Evolutionary conservation across 139 green algal species (phyloP), one percentile per base, ranked within the genome.

Genomic region (Ettlia oleoabundans): DNA sequence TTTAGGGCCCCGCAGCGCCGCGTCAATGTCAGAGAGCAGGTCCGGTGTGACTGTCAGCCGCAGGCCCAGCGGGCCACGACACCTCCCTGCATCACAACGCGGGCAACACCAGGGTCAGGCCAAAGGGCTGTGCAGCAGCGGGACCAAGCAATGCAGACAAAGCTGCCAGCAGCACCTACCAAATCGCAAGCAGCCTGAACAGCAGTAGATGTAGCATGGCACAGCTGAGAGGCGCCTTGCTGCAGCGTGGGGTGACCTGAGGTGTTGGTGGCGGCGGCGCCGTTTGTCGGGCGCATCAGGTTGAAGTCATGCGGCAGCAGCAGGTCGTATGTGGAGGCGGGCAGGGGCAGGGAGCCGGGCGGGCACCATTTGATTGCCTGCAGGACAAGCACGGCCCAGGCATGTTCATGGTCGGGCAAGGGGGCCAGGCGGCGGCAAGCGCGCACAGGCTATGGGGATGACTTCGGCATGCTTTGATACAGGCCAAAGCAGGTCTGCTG

Each of bases 271-370:
- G 37, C 13, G 51, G 32, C 24, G 9, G 72, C 35, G 43, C 61
- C 51, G 26, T 37, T 10, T 3, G 51, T 51, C 15, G 26, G 30
- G 26, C 72, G 33, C 1, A 51, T 51, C 33, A 79, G 51, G 52
- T 33, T 68, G 72, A 79, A 79, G 52, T 79, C 52, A 7, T 79
- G 33, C 2, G 72, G 72, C 72, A 79, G 72, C 72, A 79, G 72
- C n/a, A 79, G 35, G 18, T 79, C 72, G 24, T 67, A 67, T 2
- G 72, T 53, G 52, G 72, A 35, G 51, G 72, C 51, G 0, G 72
- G 32, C 72, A 79, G 1, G 33, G 72, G 72, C 72, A 79, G 72
- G 35, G n/a, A 35, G 32, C 72, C 72, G 8, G 51, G 72, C 0
- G 51, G 35, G 51, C 72, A 79, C 52, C 51, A 67, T 33, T 33